Evolutionary conservation across 331 rosid genomes (phyloP), one percentile per base, ranked within the genome.

Genomic region (Quercus phellos): DNA sequence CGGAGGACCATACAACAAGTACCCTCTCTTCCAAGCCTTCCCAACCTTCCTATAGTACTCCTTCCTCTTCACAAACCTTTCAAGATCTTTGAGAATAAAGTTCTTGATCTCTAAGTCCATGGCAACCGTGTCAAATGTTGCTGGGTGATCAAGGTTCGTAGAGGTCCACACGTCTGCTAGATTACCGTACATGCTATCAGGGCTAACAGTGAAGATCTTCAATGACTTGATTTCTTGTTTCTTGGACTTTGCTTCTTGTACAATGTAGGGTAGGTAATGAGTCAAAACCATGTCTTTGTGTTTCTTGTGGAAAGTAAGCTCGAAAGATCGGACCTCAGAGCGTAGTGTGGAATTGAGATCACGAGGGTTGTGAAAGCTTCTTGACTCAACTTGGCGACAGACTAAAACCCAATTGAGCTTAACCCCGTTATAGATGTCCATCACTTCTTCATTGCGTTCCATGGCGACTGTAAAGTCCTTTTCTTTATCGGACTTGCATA

Each of bases 401-500:
- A 84, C 68, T 56, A 90, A 72, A 59, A 74, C 8, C 98, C 98
- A 93, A 1, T 59, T 74, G 24, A 93, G 64, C 10, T 87, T 83
- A 2, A 85, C 83, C 19, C 92, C 92, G 1, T 78, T 5, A 73
- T 89, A 90, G 77, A 42, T 38, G 32, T 89, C 98, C 0, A 66
- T 29, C 5, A 89, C 51, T 24, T 74, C 69, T 32, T 91, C 84
- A 71, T 82, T 42, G 51, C 80, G 61, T 22, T 85, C 93, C 82
- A 93, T 79, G 4, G 96, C 16, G 69, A 88, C 22, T 8, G 68
- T 32, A 74, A 88, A 77, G 78, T 9, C 55, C 0, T 83, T 74
- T 6, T 90, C 88, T 0, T 68, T 70, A 6, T 85, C 90, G 27
- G 87, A 54, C 77, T 90, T 88, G 73, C 85, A 84, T 2, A 90